Base-by-base conservation (phyloP, 2,329 filamentous ascomycete species). In the Penicillium sp. region DNA sequence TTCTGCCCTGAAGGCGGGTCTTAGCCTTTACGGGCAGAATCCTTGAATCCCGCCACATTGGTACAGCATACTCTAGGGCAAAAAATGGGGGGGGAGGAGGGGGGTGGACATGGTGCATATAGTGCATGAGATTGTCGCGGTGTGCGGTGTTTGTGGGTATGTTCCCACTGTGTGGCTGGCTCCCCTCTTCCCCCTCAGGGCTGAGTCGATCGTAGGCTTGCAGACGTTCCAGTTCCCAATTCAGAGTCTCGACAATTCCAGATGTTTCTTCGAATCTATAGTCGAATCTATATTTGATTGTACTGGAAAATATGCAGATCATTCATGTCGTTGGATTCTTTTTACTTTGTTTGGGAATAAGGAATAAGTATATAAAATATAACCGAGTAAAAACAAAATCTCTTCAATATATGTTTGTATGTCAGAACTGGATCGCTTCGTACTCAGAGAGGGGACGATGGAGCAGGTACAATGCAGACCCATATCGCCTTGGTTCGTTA, bases 31-130 rank as follows among this genome's bases (percentile, higher is more conserved):
- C 33, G 31, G 37, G 53, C 19, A 41, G 21, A 33, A 50, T 51
- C 50, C 37, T 25, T 37, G 17, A 17, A 25, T 57, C 33, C 61
- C 59, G 43, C 53, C 49, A 50, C 35, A 58, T 50, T 59, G 59
- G 59, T 56, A n/a, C n/a, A n/a, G n/a, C n/a, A n/a, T n/a, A 33
- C 33, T 51, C 19, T 35, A 56, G 5, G 5, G 19, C 29, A 21
- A 43, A 37, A 27, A 27, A 21, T 38, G 5, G 37, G n/a, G n/a
- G n/a, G n/a, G n/a, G n/a, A n/a, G n/a, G n/a, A n/a, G n/a, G n/a
- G n/a, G n/a, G n/a, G n/a, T n/a, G 25, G 33, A 19, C 42, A 25
- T n/a, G 5, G 31, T 53, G 49, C 54, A 25, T 23, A 27, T 27
- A 5, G 33, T 53, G 49, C 54, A 57, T 31, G 38, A 25, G 35